These are phyloP conservation scores for Astrothelium macrocarpum DNA, from an alignment of 495 filamentous ascomycete genomes.

Conservation along the genomic window DNA sequence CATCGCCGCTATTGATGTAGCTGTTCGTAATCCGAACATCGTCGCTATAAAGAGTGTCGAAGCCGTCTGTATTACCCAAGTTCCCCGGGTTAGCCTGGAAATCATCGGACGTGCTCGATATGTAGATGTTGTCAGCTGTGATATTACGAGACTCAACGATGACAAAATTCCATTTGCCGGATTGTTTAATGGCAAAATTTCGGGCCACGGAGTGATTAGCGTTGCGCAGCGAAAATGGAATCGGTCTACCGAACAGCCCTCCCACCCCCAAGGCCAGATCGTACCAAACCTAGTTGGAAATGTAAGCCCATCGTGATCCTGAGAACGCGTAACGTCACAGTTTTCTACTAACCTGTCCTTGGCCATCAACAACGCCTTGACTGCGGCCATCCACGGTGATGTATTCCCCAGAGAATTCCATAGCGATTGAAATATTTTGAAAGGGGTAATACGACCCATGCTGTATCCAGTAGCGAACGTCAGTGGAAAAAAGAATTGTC, in stretches of 20 bases:
- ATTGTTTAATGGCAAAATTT: slow-evolving; percentile 12
- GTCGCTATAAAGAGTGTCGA: slow-evolving; percentile 16
- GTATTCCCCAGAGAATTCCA: slow-evolving; percentile 34
- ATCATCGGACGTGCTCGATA: slow-evolving; percentile 10
- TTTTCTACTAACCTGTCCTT: too few relatives aligned
- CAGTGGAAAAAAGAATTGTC: slow-evolving; percentile 29
- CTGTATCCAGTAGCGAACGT: slow-evolving; percentile 34
- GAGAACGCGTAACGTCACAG: too few relatives aligned
- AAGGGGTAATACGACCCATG: slow-evolving; percentile 32
- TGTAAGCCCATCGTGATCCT: too few relatives aligned
- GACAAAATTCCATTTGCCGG: slow-evolving; percentile 12
- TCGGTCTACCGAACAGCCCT: slow-evolving; percentile 11
- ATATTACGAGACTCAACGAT: slow-evolving; percentile 6
- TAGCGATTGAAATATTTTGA: slow-evolving; percentile 35
- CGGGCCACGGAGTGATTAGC: slow-evolving; percentile 11
- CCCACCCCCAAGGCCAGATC: slow-evolving; percentile 12
- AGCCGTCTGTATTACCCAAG: slow-evolving; percentile 15
- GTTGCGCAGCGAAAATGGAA: slow-evolving; percentile 17
- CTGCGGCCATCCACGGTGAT: slow-evolving; percentile 15
- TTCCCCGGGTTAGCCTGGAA: slow-evolving; percentile 14
- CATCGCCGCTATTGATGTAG: slow-evolving; percentile 2
- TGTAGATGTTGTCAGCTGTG: slow-evolving; percentile 6
- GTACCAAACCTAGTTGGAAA: too few relatives aligned
- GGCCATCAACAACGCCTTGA: slow-evolving; percentile 12
- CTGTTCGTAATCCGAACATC: slow-evolving; percentile 7